Evolutionary conservation across 768 basidiomycete genomes (phyloP), one percentile per base, ranked within the genome.

Genomic region (Termitomyces sp.): DNA sequence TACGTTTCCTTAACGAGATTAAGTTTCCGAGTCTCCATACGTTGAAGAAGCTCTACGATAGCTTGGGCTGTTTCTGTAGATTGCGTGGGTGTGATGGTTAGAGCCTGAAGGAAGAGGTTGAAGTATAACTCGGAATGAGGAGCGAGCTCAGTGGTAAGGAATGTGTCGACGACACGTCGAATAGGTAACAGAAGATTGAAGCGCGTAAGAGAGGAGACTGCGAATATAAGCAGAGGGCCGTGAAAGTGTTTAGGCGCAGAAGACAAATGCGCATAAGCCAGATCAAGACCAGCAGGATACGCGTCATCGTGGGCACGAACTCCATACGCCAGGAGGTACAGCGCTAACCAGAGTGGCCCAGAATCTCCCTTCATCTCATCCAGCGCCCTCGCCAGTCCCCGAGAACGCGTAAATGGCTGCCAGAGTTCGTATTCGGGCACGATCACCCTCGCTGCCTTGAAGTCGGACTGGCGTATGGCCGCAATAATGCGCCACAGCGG

Each of bases 341-440:
- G 69, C 12, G 80, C 66, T n/a, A 86, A 70, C 86, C 86, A 89
- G 0, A 76, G 62, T 0, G 87, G 86, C 13, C 74, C 55, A 34
- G n/a, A 1, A 4, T 55, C 48, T 37, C 46, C 58, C 5, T 50
- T 22, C 48, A 59, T 55, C 22, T 41, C 20, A 3, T 55, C 9
- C 36, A 37, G 44, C 36, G 34, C 31, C 20, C 12, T 42, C 11
- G 15, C 52, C 16, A 47, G 55, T 27, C 34, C 45, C 24, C 20
- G 42, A 16, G 48, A 34, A 6, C 46, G 49, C 18, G 82, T 60
- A 33, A 75, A 62, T 2, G 69, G 65, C 8, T 72, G 71, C 79
- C 81, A 83, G 15, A 58, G 63, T 3, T 66, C 37, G 67, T 72
- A 82, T 33, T 81, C 75, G 39, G 48, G 81, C 64, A 3, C 67